Evolutionary conservation across 352 stramenopile genomes (phyloP).

Genomic region (Phytophthora pseudosyringae): DNA sequence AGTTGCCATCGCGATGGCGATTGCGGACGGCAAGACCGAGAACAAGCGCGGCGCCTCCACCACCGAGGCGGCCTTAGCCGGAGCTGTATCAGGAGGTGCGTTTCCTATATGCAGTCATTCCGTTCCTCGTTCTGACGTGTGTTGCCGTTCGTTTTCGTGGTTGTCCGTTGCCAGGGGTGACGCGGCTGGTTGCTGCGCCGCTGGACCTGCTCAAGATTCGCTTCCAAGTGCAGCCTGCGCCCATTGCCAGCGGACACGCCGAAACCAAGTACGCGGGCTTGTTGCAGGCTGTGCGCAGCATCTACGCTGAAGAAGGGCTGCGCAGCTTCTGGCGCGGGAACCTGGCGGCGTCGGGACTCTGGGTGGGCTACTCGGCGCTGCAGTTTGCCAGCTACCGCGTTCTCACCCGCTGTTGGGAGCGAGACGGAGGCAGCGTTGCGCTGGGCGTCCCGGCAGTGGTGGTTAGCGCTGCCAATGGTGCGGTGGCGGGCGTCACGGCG

Average conservation of each 20-base stretch:
- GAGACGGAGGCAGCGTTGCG: conserved; percentile 10
- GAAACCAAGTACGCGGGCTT: conserved; percentile 61
- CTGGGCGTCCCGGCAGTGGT: conserved; percentile 11
- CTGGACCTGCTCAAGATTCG: conserved; percentile 85
- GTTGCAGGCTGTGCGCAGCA: conserved; percentile 62
- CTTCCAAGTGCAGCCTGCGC: conserved; percentile 80
- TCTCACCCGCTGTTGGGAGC: conserved; percentile 51
- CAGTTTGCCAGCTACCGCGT: conserved; percentile 77
- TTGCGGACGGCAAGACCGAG: conserved; percentile 10
- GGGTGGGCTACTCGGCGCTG: conserved; percentile 83
- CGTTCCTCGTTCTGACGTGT: neutral
- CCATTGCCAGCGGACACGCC: conserved; percentile 33
- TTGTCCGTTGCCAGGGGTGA: conserved; percentile 44
- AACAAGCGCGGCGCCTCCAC: conserved; percentile 41
- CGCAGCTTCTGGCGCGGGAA: conserved; percentile 88
- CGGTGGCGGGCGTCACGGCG: conserved; percentile 84
- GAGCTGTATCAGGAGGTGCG: conserved; percentile 67
- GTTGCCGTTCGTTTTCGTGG: neutral
- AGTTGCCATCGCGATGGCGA: conserved; percentile 20
- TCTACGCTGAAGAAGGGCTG: conserved; percentile 83
- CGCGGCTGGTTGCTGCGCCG: conserved; percentile 74
- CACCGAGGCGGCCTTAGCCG: conserved; percentile 61
- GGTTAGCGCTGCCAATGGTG: conserved; percentile 84
- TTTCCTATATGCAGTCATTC: neutral
- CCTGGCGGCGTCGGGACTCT: conserved; percentile 74